A percentile compares a stretch with the other conserved stretches of the same genome.
phyloP scores from a whole-genome alignment of 148 eudicot genomes.

The Dysphania ambrosioides region DNA sequence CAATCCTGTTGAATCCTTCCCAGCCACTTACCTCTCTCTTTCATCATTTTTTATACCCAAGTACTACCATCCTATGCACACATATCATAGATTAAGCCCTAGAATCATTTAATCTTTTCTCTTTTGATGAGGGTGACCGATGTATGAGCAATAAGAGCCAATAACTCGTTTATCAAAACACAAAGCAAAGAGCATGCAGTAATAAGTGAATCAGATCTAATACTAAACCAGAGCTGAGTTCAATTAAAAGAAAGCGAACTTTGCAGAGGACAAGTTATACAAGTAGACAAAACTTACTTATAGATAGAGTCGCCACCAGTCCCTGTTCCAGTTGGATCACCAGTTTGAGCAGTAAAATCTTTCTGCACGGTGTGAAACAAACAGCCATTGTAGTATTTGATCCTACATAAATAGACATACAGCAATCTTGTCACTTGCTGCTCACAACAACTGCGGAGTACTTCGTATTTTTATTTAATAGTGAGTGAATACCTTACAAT shows the following conservation, averaged over 20 bases:
- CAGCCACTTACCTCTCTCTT: neutral
- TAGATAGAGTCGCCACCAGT: slow-evolving; percentile 84
- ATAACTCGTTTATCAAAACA: neutral
- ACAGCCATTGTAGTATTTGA: slow-evolving; percentile 91
- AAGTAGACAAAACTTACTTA: slow-evolving; percentile 42
- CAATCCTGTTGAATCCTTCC: neutral
- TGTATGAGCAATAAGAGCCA: neutral
- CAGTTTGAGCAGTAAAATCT: slow-evolving; percentile 94
- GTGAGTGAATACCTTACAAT: neutral
- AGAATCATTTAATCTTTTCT: neutral
- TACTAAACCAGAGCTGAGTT: neutral
- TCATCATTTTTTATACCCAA: neutral
- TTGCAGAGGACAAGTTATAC: neutral
- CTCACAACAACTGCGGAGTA: neutral
- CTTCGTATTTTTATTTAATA: neutral
- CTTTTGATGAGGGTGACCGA: neutral
- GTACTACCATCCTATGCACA: neutral
- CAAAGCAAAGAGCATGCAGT: neutral
- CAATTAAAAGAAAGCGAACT: neutral
- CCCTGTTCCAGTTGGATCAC: slow-evolving; percentile 89
- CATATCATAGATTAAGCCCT: neutral
- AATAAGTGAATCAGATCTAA: neutral
- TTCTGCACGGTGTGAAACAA: slow-evolving; percentile 85
- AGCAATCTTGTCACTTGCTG: neutral
- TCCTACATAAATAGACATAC: slow-evolving; percentile 42